Conservation (phyloP, 805 yeast genomes). For the Pichia exigua region DNA sequence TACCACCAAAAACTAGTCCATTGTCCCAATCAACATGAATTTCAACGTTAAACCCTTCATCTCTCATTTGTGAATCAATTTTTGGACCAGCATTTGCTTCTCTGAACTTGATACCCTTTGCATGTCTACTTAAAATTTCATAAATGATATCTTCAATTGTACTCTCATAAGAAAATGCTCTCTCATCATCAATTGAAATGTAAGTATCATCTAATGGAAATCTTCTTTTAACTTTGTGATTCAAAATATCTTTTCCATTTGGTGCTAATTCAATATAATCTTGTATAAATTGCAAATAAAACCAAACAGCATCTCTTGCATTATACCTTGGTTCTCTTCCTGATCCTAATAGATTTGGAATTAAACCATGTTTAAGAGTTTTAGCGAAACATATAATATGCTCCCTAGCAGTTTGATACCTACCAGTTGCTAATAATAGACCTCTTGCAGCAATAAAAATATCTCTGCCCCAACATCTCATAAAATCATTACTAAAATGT, state of each 20-base stretch:
- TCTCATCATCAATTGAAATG: conserved; percentile 56
- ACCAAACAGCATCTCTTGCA: conserved; percentile 97
- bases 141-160: conserved; percentile 69
- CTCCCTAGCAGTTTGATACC: conserved; percentile 67
- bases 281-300: conserved; percentile 81
- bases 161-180: conserved; percentile 67
- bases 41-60: conserved; percentile 83
- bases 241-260: conserved; percentile 55
- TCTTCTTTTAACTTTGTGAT: conserved; percentile 69
- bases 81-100: conserved; percentile 93
- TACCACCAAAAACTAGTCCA: conserved; percentile 87
- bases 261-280: conserved; percentile 69
- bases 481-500: conserved; percentile 80
- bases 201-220: conserved; percentile 78
- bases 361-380: conserved; percentile 89
- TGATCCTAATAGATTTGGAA: conserved; percentile 87
- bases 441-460: conserved; percentile 87
- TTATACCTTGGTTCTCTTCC: conserved; percentile 91
- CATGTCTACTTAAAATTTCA: conserved; percentile 84
- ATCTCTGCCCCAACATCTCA: conserved; percentile 99
- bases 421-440: conserved; percentile 63
- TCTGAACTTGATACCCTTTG: conserved; percentile 75
- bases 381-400: conserved; percentile 86
- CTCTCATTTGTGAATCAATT: conserved; percentile 86
- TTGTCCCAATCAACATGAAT: conserved; percentile 80